Conservation (phyloP, 140 eudicot species). For the Stevia rebaudiana region DNA sequence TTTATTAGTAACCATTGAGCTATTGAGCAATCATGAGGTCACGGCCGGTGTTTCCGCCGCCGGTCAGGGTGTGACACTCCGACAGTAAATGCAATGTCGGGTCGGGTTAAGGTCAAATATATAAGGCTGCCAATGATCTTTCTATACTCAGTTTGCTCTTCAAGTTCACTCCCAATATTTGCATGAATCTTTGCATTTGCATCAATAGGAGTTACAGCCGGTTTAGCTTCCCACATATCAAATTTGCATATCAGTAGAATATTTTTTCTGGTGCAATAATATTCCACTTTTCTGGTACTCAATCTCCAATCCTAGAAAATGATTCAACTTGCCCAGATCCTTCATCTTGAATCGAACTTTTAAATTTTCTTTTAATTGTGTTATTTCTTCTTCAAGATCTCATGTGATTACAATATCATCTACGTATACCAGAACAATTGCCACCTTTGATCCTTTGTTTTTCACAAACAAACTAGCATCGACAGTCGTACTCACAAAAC, state of each 20-base stretch:
- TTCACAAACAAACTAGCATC: background rate
- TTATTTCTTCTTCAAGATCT: background rate
- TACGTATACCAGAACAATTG: no score
- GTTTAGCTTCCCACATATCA: background rate
- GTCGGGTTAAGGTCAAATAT: background rate
- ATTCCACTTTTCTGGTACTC: background rate
- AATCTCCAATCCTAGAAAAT: constrained; percentile 45
- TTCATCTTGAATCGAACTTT: background rate
- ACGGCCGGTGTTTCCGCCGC: no score
- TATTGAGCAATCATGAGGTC: no score
- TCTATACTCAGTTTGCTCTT: background rate
- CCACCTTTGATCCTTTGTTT: background rate
- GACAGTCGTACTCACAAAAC: no score
- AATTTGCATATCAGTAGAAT: background rate
- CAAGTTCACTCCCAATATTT: background rate
- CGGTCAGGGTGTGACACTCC: no score
- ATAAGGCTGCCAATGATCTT: background rate
- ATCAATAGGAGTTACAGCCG: background rate
- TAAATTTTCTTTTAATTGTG: background rate
- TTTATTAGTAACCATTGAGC: no score
- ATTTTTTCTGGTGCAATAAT: background rate
- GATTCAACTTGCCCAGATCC: background rate
- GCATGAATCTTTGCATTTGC: background rate
- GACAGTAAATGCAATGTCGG: background rate
- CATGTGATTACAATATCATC: background rate